These are phyloP conservation scores for Pseudopithomyces chartarum DNA, from an alignment of 2,329 filamentous ascomycete species.

Conservation along the genomic window DNA sequence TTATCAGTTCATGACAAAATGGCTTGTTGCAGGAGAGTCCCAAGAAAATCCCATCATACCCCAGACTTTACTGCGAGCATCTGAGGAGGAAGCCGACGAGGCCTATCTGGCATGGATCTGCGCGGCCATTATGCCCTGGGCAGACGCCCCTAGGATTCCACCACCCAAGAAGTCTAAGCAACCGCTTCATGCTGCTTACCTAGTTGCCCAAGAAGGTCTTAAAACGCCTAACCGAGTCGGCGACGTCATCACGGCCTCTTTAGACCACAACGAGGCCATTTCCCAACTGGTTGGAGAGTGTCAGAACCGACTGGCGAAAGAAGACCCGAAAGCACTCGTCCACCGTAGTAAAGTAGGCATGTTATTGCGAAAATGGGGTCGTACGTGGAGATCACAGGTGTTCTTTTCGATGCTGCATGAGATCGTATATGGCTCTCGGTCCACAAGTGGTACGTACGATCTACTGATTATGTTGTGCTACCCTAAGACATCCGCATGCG, in stretches of 20 bases:
- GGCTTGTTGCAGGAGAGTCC: conserved; percentile 7
- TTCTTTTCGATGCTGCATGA: conserved; percentile 72
- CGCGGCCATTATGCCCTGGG: conserved; percentile 76
- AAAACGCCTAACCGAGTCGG: conserved; percentile 77
- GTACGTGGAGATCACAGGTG: conserved; percentile 73
- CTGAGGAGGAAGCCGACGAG: conserved; percentile 69
- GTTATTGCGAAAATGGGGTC: conserved; percentile 74
- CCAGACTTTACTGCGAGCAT: conserved; percentile 60
- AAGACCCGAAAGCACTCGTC: conserved; percentile 29
- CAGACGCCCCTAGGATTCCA: conserved; percentile 54
- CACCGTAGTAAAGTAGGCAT: conserved; percentile 71
- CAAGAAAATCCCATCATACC: conserved; percentile 48
- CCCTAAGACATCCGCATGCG: too few species aligned
- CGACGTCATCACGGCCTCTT: conserved; percentile 68
- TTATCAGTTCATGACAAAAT: conserved; percentile 63
- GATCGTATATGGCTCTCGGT: conserved; percentile 49
- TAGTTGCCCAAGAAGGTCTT: conserved; percentile 76
- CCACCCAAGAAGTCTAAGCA: conserved; percentile 52
- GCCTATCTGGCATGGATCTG: conserved; percentile 78
- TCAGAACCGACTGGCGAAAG: conserved; percentile 52
- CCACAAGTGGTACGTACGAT: conserved; percentile 47
- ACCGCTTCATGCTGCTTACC: conserved; percentile 56
- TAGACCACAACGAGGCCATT: conserved; percentile 69
- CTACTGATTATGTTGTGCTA: not conserved
- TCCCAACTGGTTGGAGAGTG: conserved; percentile 60